Evolutionary conservation across 768 basidiomycete genomes (phyloP).

Genomic region (Peribolospora kevripleyi): DNA sequence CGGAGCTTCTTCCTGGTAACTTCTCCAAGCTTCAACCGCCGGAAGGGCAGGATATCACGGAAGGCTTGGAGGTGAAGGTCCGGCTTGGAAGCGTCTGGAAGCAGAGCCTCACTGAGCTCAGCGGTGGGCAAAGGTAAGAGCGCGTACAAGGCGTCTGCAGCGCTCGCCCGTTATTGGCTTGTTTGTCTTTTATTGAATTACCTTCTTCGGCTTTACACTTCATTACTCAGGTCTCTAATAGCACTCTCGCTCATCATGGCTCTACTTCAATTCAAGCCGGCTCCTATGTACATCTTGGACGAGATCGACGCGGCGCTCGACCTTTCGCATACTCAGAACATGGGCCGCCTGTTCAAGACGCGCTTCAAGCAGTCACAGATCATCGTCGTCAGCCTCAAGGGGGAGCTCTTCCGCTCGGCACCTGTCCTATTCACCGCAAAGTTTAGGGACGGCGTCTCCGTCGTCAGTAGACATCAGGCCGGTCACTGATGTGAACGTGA

Average conservation of each 20-base stretch:
- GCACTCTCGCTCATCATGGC: conserved; percentile 97
- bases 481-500: too few relatives aligned
- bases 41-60: conserved; percentile 75
- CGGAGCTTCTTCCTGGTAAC: conserved; percentile 81
- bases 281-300: conserved; percentile 97
- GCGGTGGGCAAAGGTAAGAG: conserved; percentile 76
- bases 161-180: background rate
- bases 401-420: too few relatives aligned
- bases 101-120: conserved; percentile 83
- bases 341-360: too few relatives aligned
- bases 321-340: conserved; percentile 45
- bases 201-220: background rate
- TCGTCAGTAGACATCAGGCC: too few relatives aligned
- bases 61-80: conserved; percentile 94
- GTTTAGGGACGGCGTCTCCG: too few relatives aligned
- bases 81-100: conserved; percentile 90
- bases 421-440: too few relatives aligned
- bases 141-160: background rate
- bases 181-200: background rate
- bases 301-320: conserved; percentile 97
- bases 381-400: too few relatives aligned
- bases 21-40: conserved; percentile 86
- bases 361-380: too few relatives aligned
- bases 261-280: conserved; percentile 93
- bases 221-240: conserved; percentile 53